phyloP scores from a whole-genome alignment of 2,329 filamentous ascomycete genomes.

The Aspergillus quadrilineatus region DNA sequence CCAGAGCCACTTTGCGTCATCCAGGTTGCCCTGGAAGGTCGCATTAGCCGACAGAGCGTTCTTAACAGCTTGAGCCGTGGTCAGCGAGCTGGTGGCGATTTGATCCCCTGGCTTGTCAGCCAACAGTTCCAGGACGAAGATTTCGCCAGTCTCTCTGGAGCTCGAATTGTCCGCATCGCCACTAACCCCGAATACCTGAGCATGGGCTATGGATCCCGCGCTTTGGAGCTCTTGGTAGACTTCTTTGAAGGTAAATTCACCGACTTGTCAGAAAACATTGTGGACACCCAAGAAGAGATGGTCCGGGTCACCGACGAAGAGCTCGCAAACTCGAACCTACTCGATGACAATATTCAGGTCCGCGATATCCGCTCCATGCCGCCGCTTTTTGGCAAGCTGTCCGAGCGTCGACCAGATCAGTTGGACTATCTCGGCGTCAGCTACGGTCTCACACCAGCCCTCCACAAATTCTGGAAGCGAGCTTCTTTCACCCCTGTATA shows the following conservation, averaged over 20 bases:
- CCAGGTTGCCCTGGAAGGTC: constrained; percentile 89
- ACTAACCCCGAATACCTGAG: constrained; percentile 90
- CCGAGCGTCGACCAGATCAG: constrained; percentile 73
- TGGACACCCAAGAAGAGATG: constrained; percentile 57
- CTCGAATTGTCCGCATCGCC: constrained; percentile 87
- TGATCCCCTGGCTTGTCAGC: constrained; percentile 96
- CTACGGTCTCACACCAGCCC: constrained; percentile 80
- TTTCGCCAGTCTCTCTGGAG: constrained; percentile 89
- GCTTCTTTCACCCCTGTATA: constrained; percentile 85
- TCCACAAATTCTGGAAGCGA: constrained; percentile 98
- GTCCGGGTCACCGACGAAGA: constrained; percentile 79
- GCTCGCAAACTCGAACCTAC: constrained; percentile 69
- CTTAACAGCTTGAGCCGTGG: constrained; percentile 85
- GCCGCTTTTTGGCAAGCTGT: constrained; percentile 83
- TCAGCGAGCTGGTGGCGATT: constrained; percentile 82
- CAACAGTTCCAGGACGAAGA: constrained; percentile 98
- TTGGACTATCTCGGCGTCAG: constrained; percentile 95
- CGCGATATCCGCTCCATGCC: constrained; percentile 90
- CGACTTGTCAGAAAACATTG: constrained; percentile 71
- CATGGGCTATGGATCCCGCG: constrained; percentile 92
- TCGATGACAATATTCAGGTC: constrained; percentile 85
- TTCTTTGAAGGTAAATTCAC: constrained; percentile 95
- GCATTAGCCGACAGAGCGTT: constrained; percentile 90
- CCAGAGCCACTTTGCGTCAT: constrained; percentile 94
- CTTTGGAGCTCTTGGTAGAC: constrained; percentile 80